Evolutionary conservation across 2,329 filamentous ascomycete species (phyloP).

Genomic region (Passalora sequoiae): DNA sequence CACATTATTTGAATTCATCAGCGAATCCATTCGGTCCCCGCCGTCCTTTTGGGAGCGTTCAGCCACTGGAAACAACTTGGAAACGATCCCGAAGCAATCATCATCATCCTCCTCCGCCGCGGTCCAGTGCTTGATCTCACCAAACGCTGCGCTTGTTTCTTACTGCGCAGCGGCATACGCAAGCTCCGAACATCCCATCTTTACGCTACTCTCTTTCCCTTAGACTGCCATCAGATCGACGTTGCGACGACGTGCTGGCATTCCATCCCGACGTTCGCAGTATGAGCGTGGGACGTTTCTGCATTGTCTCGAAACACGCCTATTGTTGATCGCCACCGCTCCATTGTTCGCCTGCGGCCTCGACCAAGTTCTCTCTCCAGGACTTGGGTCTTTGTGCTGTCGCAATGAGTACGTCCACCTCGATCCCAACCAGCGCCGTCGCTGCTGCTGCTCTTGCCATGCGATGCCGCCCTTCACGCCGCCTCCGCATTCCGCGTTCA

Average conservation of each 20-base stretch:
- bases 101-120: too few relatives aligned
- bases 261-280: neutral
- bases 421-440: too few relatives aligned
- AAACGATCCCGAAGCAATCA: too few relatives aligned
- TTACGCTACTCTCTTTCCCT: too few relatives aligned
- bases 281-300: neutral
- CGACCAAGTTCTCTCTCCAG: neutral
- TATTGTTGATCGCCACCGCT: conserved; percentile 8
- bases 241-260: neutral
- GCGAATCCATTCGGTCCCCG: neutral
- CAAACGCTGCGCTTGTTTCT: too few relatives aligned
- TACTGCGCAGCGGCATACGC: too few relatives aligned
- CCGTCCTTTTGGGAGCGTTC: neutral
- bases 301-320: neutral
- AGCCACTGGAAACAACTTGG: too few relatives aligned
- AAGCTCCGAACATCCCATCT: too few relatives aligned
- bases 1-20: neutral
- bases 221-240: too few relatives aligned
- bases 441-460: too few relatives aligned
- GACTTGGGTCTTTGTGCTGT: conserved; percentile 1
- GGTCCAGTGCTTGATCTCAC: too few relatives aligned
- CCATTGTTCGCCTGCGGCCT: neutral
- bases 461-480: conserved; percentile 3
- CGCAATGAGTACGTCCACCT: conserved; percentile 39
- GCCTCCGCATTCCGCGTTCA: conserved; percentile 2